A percentile compares a stretch with the other conserved stretches of the same genome.
Conservation (phyloP, 2,329 filamentous ascomycete genomes). For the Talaromyces sp. region DNA sequence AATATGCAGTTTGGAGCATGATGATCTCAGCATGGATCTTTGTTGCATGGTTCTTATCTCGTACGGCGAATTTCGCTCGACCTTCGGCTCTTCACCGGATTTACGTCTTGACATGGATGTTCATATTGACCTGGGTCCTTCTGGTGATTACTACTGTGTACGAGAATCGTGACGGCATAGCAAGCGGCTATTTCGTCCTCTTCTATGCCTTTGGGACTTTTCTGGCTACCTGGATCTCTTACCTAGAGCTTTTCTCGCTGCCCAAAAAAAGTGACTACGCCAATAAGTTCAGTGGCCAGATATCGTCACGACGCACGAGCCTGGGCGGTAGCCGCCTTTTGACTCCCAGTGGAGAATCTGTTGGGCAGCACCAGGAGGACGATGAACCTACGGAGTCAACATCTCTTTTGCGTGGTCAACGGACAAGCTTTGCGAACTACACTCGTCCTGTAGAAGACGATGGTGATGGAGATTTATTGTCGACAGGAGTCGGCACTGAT, state of each 20-base stretch:
- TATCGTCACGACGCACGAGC: constrained; percentile 33
- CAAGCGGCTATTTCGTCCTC: constrained; percentile 72
- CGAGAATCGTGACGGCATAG: constrained; percentile 68
- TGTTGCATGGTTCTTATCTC: constrained; percentile 74
- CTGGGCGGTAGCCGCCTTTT: constrained; percentile 40
- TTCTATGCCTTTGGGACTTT: constrained; percentile 75
- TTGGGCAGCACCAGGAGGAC: constrained; percentile 31
- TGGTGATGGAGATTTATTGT: constrained; percentile 22
- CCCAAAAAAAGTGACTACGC: constrained; percentile 67
- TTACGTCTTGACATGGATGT: constrained; percentile 81
- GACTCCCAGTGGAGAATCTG: constrained; percentile 38
- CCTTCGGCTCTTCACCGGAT: constrained; percentile 81
- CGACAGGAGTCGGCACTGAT: constrained; percentile 24
- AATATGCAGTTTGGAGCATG: constrained; percentile 85
- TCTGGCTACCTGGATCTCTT: constrained; percentile 65
- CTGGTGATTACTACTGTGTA: constrained; percentile 68
- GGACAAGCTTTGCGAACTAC: constrained; percentile 54
- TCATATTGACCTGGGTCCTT: constrained; percentile 65
- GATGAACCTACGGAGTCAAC: constrained; percentile 51
- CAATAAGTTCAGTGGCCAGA: constrained; percentile 45
- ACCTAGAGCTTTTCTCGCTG: constrained; percentile 75
- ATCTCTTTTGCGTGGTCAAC: constrained; percentile 49
- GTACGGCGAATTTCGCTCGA: constrained; percentile 70
- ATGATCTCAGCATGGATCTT: constrained; percentile 76
- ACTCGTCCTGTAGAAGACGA: constrained; percentile 34